Base-by-base conservation (phyloP, 306 rosid species). In the Biancaea sappan region DNA sequence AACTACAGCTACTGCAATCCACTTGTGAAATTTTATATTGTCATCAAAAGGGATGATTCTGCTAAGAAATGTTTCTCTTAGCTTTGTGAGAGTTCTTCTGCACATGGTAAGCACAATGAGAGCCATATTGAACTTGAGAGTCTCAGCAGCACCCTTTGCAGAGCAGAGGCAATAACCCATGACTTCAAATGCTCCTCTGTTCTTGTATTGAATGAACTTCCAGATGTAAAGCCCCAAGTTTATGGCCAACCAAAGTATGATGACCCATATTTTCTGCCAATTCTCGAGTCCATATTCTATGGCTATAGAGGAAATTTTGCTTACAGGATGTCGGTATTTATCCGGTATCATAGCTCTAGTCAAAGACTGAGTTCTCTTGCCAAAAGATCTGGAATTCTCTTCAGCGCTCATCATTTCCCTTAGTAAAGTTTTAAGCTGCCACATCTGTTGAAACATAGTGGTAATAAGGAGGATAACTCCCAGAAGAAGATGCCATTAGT, bases 111-210 rank as follows among this genome's bases (percentile, higher is more conserved):
- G 66, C 60, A 94, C 87, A 71, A 94, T 82, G 15, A 91, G 84
- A 69, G 97, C 98, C 98, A 94, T 91, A 69, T 94, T 94, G 83
- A 94, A 83, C 81, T 94, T 94, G 40, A 90, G 91, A 47, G 96
- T 91, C 87, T 94, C 98, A 13, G 98, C 98, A 10, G 89, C 88
- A 76, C 98, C 98, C 68, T 94, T 94, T 71, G 98, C 98, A 15
- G 76, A 25, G 82, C 98, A 94, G 37, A 94, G 41, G 61, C 98
- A 94, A 26, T 70, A 35, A 13, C 98, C 98, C 98, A 94, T 91
- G 79, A 94, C 66, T 75, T 86, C 32, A 73, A 61, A 91, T 24
- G 86, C 86, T 16, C 43, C 75, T 59, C 2, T 79, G 0, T 83
- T 24, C 81, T 67, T 78, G 79, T 94, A 94, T 75, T 91, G 80